Base-by-base conservation (phyloP, 495 filamentous ascomycete genomes). In the Aspergillus taichungensis region DNA sequence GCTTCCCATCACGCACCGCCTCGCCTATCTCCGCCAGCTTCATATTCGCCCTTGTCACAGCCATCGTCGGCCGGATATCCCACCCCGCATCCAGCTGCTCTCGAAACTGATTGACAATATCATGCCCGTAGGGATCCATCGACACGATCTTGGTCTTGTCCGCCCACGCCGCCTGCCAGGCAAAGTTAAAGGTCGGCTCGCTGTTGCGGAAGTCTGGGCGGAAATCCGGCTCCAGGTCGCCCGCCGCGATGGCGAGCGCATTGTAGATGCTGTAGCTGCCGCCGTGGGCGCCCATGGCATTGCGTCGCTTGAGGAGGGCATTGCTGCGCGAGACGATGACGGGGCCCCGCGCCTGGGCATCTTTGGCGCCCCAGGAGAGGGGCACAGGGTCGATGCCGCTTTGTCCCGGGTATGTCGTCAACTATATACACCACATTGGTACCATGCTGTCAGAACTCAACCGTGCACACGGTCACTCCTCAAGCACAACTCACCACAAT, bases 241-340 rank as follows among this genome's bases (percentile, higher is more conserved):
- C 90, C 53, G 86, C 88, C 14, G 92, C 92, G 49, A 98, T 77
- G 33, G 92, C 92, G 37, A 98, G 74, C 18, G 92, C 92, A 60
- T 94, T 88, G 66, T 98, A 98, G 55, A 96, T 88, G 53, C 85
- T 87, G 56, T 98, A 98, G n/a, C 89, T 95, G 34, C 92, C 92
- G 35, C 92, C 91, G 57, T 98, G 92, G 43, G 92, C 92, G 45
- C 83, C 83, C 77, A 71, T 70, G 73, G 85, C 91, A 68, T 98
- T 98, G 43, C 92, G 83, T 54, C 83, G 79, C 49, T 89, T 79
- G 49, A 97, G 78, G 6, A 88, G 87, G 42, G 77, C 80, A 6
- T 75, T 73, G 47, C 73, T 77, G 37, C 92, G 78, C 6, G 86
- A 90, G 28, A 95, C 91, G 37, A 95, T 79, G n/a, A 98, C 85